phyloP scores from a whole-genome alignment of 805 yeast genomes.

The Candida succiphila region DNA sequence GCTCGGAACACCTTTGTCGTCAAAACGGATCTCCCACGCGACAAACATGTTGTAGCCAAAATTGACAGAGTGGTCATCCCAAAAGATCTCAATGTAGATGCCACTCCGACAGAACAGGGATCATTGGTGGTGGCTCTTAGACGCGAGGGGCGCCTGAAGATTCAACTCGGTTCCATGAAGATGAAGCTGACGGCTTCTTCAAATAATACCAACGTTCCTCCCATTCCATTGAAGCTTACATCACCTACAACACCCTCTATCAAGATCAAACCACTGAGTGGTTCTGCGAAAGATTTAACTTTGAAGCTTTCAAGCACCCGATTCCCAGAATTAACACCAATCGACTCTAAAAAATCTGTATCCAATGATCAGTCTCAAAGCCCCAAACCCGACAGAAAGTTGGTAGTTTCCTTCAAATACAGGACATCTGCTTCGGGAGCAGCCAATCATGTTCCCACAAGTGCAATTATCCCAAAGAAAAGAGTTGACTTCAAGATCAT shows the following conservation, averaged over 20 bases:
- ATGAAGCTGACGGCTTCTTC: neutral
- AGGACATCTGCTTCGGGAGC: neutral
- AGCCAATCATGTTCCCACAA: neutral
- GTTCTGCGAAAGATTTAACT: neutral
- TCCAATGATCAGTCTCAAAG: neutral
- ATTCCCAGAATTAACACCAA: neutral
- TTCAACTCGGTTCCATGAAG: conserved; percentile 31
- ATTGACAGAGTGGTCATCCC: conserved; percentile 15
- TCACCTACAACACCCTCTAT: neutral
- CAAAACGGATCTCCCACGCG: conserved; percentile 55
- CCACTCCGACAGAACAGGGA: conserved; percentile 18
- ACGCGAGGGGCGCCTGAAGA: conserved; percentile 48
- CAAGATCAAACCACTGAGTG: neutral
- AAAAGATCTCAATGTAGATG: conserved; percentile 1
- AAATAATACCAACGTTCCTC: conserved; percentile 3
- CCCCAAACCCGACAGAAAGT: conserved; percentile 1
- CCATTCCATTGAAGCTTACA: conserved; percentile 8
- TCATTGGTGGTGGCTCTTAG: conserved; percentile 39
- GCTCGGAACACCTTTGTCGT: conserved; percentile 55
- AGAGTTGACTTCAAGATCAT: conserved; percentile 13
- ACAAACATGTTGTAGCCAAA: conserved; percentile 55
- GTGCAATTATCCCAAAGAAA: no score
- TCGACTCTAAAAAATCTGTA: neutral
- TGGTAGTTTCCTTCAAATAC: conserved; percentile 10
- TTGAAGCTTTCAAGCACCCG: no score